phyloP scores from a whole-genome alignment of 1,284 basidiomycete species.

The Leccinum ponderosum region DNA sequence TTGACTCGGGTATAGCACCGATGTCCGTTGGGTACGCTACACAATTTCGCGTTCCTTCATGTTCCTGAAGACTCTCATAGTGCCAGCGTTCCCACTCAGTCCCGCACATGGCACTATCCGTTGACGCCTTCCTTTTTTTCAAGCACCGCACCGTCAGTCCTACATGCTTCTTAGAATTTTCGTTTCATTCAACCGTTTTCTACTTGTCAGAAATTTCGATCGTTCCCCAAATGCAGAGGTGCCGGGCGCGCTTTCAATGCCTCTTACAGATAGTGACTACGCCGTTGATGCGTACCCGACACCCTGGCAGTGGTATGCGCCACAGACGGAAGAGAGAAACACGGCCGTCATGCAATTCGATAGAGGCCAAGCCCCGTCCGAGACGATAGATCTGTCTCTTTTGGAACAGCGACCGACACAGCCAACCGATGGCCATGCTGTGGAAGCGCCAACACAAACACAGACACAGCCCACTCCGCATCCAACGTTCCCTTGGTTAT shows the following conservation, averaged over 20 bases:
- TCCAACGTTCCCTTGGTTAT: not conserved
- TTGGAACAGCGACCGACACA: not conserved
- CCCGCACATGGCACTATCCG: not conserved
- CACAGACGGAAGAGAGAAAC: conserved; percentile 1
- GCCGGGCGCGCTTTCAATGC: not conserved
- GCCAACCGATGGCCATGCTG: conserved; percentile 21
- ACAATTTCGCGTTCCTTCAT: not conserved
- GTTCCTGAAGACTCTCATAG: conserved; percentile 11
- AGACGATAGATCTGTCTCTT: not conserved
- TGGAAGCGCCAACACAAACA: conserved; percentile 8
- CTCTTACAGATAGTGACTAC: not conserved
- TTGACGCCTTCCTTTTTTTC: not conserved
- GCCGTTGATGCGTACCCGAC: not conserved
- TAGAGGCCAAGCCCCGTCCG: conserved; percentile 20
- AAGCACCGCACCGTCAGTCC: conserved; percentile 15
- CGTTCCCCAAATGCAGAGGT: not conserved
- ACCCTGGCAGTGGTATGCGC: not conserved
- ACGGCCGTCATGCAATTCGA: not conserved
- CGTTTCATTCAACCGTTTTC: not conserved
- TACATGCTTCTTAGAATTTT: not conserved
- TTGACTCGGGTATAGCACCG: not conserved
- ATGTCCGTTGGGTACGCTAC: conserved; percentile 7
- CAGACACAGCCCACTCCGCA: conserved; percentile 5
- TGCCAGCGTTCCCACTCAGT: not conserved
- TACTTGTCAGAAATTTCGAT: conserved; percentile 5